Percentiles rank a stretch among this genome's conserved stretches.
Conservation (phyloP, 441 rosid species). For the Euphorbia celastroides region DNA sequence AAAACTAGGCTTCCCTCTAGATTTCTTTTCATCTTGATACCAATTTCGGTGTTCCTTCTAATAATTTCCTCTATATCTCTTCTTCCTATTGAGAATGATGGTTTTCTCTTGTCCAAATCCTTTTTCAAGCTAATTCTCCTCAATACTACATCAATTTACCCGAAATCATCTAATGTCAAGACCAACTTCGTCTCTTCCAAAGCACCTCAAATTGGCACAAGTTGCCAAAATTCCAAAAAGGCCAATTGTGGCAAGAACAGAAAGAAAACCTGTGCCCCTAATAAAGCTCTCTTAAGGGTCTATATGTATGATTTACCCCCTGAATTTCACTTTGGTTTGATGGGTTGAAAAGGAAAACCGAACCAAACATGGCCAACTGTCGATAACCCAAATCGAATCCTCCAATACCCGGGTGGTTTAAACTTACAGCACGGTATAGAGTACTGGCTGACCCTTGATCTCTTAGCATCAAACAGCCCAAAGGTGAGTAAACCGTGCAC, state of each 20-base stretch:
- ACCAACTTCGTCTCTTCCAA: constrained; percentile 26
- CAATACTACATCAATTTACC: constrained; percentile 48
- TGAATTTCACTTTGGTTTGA: constrained; percentile 79
- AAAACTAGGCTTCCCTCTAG: constrained; percentile 53
- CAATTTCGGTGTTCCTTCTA: constrained; percentile 55
- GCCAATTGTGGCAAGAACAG: constrained; percentile 14
- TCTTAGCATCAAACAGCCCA: constrained; percentile 55
- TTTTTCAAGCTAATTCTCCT: constrained; percentile 59
- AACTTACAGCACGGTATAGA: constrained; percentile 91
- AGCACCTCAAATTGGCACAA: constrained; percentile 13
- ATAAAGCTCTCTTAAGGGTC: constrained; percentile 45
- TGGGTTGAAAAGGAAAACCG: constrained; percentile 64
- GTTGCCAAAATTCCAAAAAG: constrained; percentile 17
- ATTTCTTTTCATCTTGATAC: constrained; percentile 54
- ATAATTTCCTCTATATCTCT: constrained; percentile 51
- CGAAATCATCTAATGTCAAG: constrained; percentile 25
- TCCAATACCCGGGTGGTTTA: constrained; percentile 82
- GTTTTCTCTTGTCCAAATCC: constrained; percentile 45
- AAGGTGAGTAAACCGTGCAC: constrained; percentile 44
- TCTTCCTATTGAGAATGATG: constrained; percentile 47
- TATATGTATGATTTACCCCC: constrained; percentile 86
- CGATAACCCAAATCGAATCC: constrained; percentile 33
- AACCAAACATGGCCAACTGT: constrained; percentile 68
- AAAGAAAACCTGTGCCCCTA: constrained; percentile 24
- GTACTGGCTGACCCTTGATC: constrained; percentile 92